Percentiles rank a stretch among this genome's conserved stretches.
phyloP scores from a whole-genome alignment of 139 green algal species.

The Tetradesmus lagerheimii region DNA sequence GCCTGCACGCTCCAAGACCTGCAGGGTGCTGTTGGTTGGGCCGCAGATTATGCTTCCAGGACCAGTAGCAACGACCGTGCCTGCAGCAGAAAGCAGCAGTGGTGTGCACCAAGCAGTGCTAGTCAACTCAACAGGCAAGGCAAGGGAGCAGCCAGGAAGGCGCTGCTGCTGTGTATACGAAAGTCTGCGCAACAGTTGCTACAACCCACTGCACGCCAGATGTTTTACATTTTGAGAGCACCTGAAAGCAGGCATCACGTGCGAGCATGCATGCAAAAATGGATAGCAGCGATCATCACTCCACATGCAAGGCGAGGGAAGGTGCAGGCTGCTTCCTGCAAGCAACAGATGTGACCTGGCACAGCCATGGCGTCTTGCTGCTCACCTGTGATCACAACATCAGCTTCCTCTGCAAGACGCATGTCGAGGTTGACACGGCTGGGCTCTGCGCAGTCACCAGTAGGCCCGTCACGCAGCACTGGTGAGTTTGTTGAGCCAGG shows the following conservation, averaged over 20 bases:
- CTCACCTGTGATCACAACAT: constrained; percentile 27
- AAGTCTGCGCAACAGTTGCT: no score
- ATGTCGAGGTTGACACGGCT: neutral
- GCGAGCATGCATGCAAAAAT: no score
- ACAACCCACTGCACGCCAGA: no score
- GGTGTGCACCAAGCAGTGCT: neutral
- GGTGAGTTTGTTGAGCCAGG: neutral
- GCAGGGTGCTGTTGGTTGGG: constrained; percentile 13
- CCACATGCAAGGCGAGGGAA: no score
- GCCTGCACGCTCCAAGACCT: neutral
- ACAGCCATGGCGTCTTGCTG: neutral
- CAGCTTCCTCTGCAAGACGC: neutral
- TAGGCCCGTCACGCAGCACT: neutral
- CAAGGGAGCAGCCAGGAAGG: neutral
- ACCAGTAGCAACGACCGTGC: neutral
- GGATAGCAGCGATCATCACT: no score
- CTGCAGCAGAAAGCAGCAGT: neutral
- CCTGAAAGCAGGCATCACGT: no score
- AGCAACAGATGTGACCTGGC: neutral
- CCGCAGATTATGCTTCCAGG: constrained; percentile 14
- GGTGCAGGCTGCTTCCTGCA: neutral
- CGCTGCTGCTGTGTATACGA: no score
- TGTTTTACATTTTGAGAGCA: no score
- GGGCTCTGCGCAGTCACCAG: constrained; percentile 26
- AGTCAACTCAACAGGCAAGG: neutral